phyloP scores from a whole-genome alignment of 148 eudicot genomes.

The Pouteria glomerata region DNA sequence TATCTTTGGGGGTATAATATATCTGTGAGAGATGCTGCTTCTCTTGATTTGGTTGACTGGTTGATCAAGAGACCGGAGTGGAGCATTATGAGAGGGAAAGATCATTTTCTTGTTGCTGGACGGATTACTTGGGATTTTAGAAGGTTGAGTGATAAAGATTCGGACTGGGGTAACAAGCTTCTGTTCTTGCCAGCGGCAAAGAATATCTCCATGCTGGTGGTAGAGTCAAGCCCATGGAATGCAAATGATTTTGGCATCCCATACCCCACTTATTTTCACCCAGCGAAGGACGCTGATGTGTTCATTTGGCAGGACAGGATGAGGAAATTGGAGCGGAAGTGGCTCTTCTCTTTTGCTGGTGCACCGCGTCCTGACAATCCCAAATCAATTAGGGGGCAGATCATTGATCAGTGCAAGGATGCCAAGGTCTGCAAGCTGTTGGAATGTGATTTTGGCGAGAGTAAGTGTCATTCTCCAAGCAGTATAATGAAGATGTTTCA shows the following conservation, averaged over 20 bases:
- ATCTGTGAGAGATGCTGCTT: slow-evolving; percentile 17
- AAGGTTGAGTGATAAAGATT: background rate
- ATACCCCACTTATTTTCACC: slow-evolving; percentile 50
- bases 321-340: slow-evolving; percentile 19
- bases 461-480: slow-evolving; percentile 19
- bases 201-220: slow-evolving; percentile 30
- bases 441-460: slow-evolving; percentile 10
- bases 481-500: slow-evolving; percentile 18
- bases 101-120: slow-evolving; percentile 40
- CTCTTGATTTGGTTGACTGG: slow-evolving; percentile 25
- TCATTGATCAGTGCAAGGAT: slow-evolving; percentile 32
- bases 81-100: slow-evolving; percentile 20
- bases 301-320: slow-evolving; percentile 33
- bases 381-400: slow-evolving; percentile 19
- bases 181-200: slow-evolving; percentile 26
- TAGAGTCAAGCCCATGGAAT: slow-evolving; percentile 30
- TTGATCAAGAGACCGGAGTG: slow-evolving; percentile 34
- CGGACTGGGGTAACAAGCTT: slow-evolving; percentile 36
- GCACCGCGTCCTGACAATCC: slow-evolving; percentile 26
- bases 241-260: slow-evolving; percentile 36
- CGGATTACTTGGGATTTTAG: slow-evolving; percentile 41
- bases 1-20: slow-evolving; percentile 19
- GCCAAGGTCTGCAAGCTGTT: slow-evolving; percentile 27
- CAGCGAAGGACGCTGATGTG: slow-evolving; percentile 23
- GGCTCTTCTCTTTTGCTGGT: slow-evolving; percentile 33